A percentile compares a stretch with the other conserved stretches of the same genome.
phyloP scores from a whole-genome alignment of 768 basidiomycete genomes.

The Astraeus odoratus region DNA sequence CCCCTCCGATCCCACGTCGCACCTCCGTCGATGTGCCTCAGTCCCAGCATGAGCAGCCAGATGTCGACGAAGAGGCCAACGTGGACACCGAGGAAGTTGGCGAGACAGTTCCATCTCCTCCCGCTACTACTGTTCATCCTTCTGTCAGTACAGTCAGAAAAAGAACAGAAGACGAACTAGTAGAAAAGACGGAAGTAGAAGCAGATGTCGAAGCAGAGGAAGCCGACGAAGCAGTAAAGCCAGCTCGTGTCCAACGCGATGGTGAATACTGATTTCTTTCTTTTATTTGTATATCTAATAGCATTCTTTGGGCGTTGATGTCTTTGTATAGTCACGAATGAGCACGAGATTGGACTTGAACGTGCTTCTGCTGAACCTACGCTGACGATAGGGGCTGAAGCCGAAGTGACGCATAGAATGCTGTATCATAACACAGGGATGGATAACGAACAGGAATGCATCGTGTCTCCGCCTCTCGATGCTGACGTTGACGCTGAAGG shows the following conservation, averaged over 20 bases:
- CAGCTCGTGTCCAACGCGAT: slow-evolving; percentile 19
- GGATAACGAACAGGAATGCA: slow-evolving; percentile 3
- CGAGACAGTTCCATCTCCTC: slow-evolving; percentile 15
- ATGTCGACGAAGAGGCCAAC: slow-evolving; percentile 19
- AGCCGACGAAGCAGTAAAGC: slow-evolving; percentile 11
- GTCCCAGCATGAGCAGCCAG: slow-evolving; percentile 5
- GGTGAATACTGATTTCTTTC: slow-evolving; percentile 38
- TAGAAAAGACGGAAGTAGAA: slow-evolving; percentile 12
- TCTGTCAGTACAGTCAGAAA: not conserved
- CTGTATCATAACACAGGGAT: slow-evolving; percentile 4
- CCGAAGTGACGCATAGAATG: not conserved
- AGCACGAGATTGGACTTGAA: slow-evolving; percentile 4
- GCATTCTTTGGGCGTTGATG: slow-evolving; percentile 27
- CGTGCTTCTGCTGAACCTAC: slow-evolving; percentile 5
- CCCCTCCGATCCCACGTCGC: slow-evolving; percentile 19
- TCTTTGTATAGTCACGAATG: slow-evolving; percentile 18
- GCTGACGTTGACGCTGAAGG: not conserved
- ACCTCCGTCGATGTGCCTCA: slow-evolving; percentile 10
- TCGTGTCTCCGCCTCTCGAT: not conserved
- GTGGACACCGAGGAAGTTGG: slow-evolving; percentile 20
- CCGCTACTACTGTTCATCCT: not conserved
- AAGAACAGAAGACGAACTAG: slow-evolving; percentile 4
- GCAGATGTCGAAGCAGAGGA: slow-evolving; percentile 3
- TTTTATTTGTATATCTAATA: slow-evolving; percentile 17
- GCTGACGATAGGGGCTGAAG: slow-evolving; percentile 7